Evolutionary conservation across 192 early-diverging fungal species (phyloP).

Genomic region (Dissophora globulifera): DNA sequence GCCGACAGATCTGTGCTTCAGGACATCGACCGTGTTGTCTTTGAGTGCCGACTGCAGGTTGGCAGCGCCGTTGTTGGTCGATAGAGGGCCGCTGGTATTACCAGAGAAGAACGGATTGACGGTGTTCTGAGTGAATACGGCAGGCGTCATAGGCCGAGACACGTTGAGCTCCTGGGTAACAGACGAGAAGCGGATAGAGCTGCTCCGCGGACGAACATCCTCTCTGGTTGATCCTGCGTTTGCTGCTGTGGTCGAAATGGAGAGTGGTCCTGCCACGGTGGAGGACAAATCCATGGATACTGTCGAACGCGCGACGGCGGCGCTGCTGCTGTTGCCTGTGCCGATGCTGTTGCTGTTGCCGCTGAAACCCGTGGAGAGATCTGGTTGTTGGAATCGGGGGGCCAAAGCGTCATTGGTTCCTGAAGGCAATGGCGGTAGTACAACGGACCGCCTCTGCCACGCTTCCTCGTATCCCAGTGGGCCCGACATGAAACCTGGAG

Average conservation of each 20-base stretch:
- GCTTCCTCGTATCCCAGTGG: conserved; percentile 29
- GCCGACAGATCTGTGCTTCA: conserved; percentile 23
- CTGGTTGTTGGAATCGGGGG: no score
- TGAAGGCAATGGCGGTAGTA: no score
- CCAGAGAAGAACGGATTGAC: conserved; percentile 29
- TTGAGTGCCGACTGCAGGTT: conserved; percentile 30
- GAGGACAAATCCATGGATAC: no score
- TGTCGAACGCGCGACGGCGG: no score
- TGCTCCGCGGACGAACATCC: conserved; percentile 11
- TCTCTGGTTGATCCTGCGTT: conserved; percentile 20
- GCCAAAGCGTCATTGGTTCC: no score
- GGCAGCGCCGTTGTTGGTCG: conserved; percentile 4
- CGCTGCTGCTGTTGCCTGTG: no score
- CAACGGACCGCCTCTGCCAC: background rate
- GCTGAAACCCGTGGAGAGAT: no score
- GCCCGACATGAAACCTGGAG: conserved; percentile 31
- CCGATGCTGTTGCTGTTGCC: no score
- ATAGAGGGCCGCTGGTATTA: background rate
- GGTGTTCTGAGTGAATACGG: conserved; percentile 18
- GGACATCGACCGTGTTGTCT: conserved; percentile 31
- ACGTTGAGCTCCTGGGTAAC: conserved; percentile 4
- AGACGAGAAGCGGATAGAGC: conserved; percentile 29
- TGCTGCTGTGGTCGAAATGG: no score
- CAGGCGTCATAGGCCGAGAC: conserved; percentile 16
- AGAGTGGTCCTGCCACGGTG: no score